Evolutionary conservation across 306 rosid species (phyloP).

Genomic region (Nissolia schottii): DNA sequence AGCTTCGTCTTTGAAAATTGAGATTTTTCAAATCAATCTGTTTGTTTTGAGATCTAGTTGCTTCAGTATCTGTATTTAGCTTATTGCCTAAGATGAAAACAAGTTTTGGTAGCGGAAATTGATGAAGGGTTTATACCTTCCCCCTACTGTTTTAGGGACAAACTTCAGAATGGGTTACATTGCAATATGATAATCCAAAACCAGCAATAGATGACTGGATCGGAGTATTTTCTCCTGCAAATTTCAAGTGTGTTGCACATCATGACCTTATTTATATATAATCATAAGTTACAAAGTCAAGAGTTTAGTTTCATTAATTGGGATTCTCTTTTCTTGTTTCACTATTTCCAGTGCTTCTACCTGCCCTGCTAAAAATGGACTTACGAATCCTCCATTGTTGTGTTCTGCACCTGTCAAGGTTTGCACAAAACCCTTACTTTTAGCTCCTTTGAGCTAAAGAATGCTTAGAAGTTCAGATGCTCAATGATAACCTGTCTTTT

Average conservation of each 20-base stretch:
- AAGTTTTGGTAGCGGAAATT: slow-evolving; percentile 16
- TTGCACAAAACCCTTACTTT: background rate
- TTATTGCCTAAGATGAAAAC: background rate
- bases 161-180: slow-evolving; percentile 58
- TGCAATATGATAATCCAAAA: slow-evolving; percentile 55
- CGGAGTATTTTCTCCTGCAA: slow-evolving; percentile 91
- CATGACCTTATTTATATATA: background rate
- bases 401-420: slow-evolving; percentile 96
- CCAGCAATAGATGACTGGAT: slow-evolving; percentile 77
- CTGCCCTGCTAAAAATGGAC: slow-evolving; percentile 52
- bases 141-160: slow-evolving; percentile 50
- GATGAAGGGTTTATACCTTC: background rate
- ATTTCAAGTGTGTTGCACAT: slow-evolving; percentile 54
- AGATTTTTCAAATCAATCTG: background rate
- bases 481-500: background rate
- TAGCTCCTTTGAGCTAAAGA: background rate
- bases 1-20: background rate
- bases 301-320: slow-evolving; percentile 17
- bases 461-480: background rate
- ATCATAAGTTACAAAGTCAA: background rate
- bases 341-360: slow-evolving; percentile 58
- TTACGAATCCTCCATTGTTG: slow-evolving; percentile 48
- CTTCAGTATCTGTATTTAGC: background rate
- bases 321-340: slow-evolving; percentile 17
- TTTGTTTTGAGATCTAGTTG: background rate